A percentile compares a stretch with the other conserved stretches of the same genome.
phyloP scores from a whole-genome alignment of 2,329 filamentous ascomycete species.

The Cladosporium colombiae region DNA sequence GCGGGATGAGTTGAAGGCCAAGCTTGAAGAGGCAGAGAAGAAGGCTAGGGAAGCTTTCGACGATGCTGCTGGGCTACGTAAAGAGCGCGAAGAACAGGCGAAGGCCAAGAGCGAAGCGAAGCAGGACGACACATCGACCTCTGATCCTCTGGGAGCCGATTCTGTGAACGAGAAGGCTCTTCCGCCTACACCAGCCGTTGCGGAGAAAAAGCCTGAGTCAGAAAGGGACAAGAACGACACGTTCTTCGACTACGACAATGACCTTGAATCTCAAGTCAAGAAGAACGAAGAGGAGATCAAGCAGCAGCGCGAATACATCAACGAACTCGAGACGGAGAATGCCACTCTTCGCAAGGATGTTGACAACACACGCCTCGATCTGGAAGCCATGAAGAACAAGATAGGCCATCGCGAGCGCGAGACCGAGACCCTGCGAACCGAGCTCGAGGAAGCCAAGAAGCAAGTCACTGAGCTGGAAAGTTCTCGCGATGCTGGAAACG shows the following conservation, averaged over 20 bases:
- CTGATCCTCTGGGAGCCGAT: constrained; percentile 10
- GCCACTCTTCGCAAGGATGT: constrained; percentile 69
- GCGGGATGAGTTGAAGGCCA: constrained; percentile 76
- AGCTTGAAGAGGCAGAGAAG: constrained; percentile 68
- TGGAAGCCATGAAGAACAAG: constrained; percentile 52
- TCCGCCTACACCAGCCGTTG: constrained; percentile 2
- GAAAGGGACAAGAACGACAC: constrained; percentile 59
- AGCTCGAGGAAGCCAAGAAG: constrained; percentile 45
- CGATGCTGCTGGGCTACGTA: constrained; percentile 61
- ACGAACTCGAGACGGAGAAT: constrained; percentile 69
- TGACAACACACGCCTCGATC: constrained; percentile 46
- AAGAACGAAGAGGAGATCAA: constrained; percentile 70
- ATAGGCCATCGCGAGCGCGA: constrained; percentile 27
- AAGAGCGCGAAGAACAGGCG: constrained; percentile 30
- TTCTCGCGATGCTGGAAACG: constrained; percentile 40
- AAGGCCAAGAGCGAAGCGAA: constrained; percentile 9
- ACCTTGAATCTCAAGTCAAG: constrained; percentile 75
- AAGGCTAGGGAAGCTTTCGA: constrained; percentile 62
- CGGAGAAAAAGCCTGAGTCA: constrained; percentile 23
- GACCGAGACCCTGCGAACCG: constrained; percentile 28
- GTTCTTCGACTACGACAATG: constrained; percentile 90
- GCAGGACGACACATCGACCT: background rate
- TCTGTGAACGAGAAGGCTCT: constrained; percentile 27
- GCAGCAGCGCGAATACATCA: constrained; percentile 61
- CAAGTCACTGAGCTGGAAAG: constrained; percentile 16